phyloP scores from a whole-genome alignment of 2,329 filamentous ascomycete genomes.

The Monilinia fructigena region DNA sequence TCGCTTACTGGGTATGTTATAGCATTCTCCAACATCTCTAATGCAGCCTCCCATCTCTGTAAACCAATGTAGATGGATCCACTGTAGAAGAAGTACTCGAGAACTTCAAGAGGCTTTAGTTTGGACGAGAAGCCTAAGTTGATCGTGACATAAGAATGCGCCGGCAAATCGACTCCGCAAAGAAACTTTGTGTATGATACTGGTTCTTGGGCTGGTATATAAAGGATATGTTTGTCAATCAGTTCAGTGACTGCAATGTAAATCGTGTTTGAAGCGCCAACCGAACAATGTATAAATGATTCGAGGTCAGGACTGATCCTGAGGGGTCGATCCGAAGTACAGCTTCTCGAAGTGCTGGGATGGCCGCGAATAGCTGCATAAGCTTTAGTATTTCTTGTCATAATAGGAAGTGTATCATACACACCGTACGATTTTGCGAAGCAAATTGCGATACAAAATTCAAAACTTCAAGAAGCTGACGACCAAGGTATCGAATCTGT shows the following conservation, averaged over 20 bases:
- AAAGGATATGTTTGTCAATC: constrained; percentile 64
- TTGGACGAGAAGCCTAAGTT: constrained; percentile 56
- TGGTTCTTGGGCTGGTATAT: constrained; percentile 54
- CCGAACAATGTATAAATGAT: constrained; percentile 57
- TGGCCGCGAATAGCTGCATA: constrained; percentile 32
- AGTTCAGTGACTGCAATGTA: constrained; percentile 58
- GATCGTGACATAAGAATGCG: constrained; percentile 58
- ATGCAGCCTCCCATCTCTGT: constrained; percentile 61
- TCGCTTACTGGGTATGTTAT: constrained; percentile 66
- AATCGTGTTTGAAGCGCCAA: constrained; percentile 54
- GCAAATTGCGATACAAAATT: constrained; percentile 40
- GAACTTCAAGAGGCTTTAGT: constrained; percentile 53
- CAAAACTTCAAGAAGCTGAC: constrained; percentile 47
- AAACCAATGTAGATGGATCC: constrained; percentile 64
- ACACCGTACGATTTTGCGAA: constrained; percentile 31
- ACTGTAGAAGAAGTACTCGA: constrained; percentile 66
- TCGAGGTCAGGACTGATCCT: constrained; percentile 63
- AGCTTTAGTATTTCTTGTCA: constrained; percentile 24
- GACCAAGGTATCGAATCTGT: constrained; percentile 54
- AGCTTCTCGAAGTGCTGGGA: constrained; percentile 43
- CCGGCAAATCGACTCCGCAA: constrained; percentile 48
- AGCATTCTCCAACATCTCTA: constrained; percentile 60
- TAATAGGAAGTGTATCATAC: constrained; percentile 4
- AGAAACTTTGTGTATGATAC: constrained; percentile 41
- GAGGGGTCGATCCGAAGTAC: constrained; percentile 66